These are phyloP conservation scores for Cordyceps javanica DNA, from an alignment of 2,329 filamentous ascomycete genomes.

Conservation along the genomic window DNA sequence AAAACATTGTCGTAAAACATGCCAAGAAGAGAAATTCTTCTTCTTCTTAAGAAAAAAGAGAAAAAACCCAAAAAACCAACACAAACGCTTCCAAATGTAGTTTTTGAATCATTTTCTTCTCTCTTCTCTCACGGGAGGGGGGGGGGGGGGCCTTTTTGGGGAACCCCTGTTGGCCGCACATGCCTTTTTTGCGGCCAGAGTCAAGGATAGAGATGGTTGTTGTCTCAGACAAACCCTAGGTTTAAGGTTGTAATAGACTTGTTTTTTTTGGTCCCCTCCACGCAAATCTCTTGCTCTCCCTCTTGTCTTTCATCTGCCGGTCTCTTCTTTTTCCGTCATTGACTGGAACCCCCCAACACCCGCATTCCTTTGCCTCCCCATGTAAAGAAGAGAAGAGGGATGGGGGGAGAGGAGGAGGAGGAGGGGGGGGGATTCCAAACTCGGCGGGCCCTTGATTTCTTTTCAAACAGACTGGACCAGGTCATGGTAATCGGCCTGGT, in stretches of 20 bases:
- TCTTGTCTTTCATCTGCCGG: background rate
- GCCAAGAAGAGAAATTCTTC: too few species aligned
- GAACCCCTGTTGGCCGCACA: background rate
- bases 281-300: background rate
- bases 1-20: background rate
- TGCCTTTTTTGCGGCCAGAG: too few species aligned
- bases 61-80: background rate
- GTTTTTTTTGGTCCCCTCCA: background rate
- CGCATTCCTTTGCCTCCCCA: too few species aligned
- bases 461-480: slow-evolving; percentile 18
- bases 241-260: slow-evolving; percentile 10
- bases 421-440: too few species aligned
- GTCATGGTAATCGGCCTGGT: slow-evolving; percentile 52
- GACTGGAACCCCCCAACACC: background rate
- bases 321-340: background rate
- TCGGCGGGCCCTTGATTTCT: too few species aligned
- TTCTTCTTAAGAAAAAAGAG: too few species aligned
- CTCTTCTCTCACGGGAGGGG: too few species aligned
- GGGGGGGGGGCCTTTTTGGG: background rate
- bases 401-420: too few species aligned
- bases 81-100: background rate
- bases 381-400: too few species aligned
- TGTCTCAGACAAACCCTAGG: slow-evolving; percentile 3
- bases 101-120: background rate
- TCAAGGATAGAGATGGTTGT: background rate